Evolutionary conservation across 306 rosid genomes (phyloP), one percentile per base, ranked within the genome.

Genomic region (Spatholobus suberectus): DNA sequence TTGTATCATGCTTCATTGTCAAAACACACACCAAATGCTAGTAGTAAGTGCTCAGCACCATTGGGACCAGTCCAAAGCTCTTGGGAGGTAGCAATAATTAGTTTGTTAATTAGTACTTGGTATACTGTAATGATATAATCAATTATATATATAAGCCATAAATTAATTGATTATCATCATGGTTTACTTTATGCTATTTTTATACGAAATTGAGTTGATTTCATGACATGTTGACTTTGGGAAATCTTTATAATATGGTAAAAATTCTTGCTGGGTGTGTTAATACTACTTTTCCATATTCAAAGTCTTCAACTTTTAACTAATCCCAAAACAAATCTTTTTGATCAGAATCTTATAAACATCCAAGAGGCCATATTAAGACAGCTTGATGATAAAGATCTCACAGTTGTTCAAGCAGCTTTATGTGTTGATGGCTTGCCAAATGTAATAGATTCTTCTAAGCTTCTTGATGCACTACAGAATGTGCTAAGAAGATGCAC

Each of bases 301-400:
- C 35, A 15, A 81, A 55, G 69, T 82, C 29, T 59, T 75, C 29
- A 47, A 35, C 40, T 44, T 80, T 59, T 79, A 26, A 79, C 76
- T 79, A 69, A 37, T 49, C 24, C 21, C 18, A 17, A 46, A 73
- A 62, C 7, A 24, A 87, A 41, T 73, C 24, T 37, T 82, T 38
- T 86, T 87, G 46, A 58, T 57, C 91, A 95, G 98, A 89, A 89
- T 89, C 86, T 90, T 77, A 70, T 86, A 52, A 88, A 82, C 80
- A 83, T 93, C 59, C 90, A 85, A 89, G 96, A 88, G 84, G 90
- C 90, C 76, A 81, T 93, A 77, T 84, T 89, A 87, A 87, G 91
- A 81, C 97, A 90, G 86, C 88, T 95, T 86, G 89, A 81, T 59
- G 97, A 95, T 86, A 86, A 89, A 70, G 99, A 95, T 83, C 90